Evolutionary conservation across 2,329 filamentous ascomycete genomes (phyloP).

Genomic region (Lasiodiplodia theobromae): DNA sequence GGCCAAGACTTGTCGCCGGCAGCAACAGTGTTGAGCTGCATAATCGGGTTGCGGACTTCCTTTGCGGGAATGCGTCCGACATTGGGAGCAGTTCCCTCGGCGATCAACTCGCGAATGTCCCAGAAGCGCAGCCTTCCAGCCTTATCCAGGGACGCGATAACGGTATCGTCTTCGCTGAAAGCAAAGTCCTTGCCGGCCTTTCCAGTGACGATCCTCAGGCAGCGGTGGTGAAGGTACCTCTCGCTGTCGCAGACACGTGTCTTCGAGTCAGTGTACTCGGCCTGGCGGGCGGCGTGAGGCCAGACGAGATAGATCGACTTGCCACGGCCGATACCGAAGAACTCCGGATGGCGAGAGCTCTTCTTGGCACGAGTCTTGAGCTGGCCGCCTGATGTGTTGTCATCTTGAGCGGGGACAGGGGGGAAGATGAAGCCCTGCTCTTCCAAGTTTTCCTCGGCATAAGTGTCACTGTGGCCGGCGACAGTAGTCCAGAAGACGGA

Average conservation of each 20-base stretch:
- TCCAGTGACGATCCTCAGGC: slow-evolving; percentile 92
- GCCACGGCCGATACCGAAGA: slow-evolving; percentile 93
- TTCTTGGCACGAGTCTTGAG: slow-evolving; percentile 94
- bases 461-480: slow-evolving; percentile 66
- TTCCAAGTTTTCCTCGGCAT: slow-evolving; percentile 80
- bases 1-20: slow-evolving; percentile 95
- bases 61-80: slow-evolving; percentile 51
- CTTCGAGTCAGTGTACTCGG: slow-evolving; percentile 58
- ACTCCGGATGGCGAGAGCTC: slow-evolving; percentile 87
- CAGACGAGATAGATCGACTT: slow-evolving; percentile 93
- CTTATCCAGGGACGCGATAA: slow-evolving; percentile 95
- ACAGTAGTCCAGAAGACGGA: slow-evolving; percentile 96
- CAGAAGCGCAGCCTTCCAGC: slow-evolving; percentile 96
- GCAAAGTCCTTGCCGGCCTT: slow-evolving; percentile 98
- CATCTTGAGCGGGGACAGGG: slow-evolving; percentile 83
- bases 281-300: slow-evolving; percentile 61
- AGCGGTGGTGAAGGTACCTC: slow-evolving; percentile 83
- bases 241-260: slow-evolving; percentile 80
- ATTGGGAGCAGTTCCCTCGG: slow-evolving; percentile 46
- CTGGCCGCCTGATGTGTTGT: slow-evolving; percentile 88
- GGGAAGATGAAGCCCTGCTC: slow-evolving; percentile 88
- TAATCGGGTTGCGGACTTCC: slow-evolving; percentile 84
- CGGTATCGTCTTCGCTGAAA: slow-evolving; percentile 95
- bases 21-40: slow-evolving; percentile 85
- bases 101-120: slow-evolving; percentile 82